Base-by-base conservation (phyloP, 2,329 filamentous ascomycete genomes). In the Shiraia sp. region DNA sequence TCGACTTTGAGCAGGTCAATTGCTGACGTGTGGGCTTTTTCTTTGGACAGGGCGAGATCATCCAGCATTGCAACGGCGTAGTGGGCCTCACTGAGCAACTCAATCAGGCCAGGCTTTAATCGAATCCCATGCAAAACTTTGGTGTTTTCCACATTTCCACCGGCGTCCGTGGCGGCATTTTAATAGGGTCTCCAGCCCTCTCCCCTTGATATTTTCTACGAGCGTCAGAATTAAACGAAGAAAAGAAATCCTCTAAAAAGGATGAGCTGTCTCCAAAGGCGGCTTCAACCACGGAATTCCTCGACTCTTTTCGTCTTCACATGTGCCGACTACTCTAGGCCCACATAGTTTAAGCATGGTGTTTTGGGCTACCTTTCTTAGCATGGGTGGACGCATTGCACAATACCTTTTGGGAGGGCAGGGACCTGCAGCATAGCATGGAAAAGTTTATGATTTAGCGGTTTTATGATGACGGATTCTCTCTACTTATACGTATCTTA, bases 1-100 rank as follows among this genome's bases (percentile, higher is more conserved):
- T 61, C 42, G 62, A 66, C 48, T 63, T 66, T 45, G 56, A 61
- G 51, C 59, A 62, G 48, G 57, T 67, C 59, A 69, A 66, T 51
- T 68, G 65, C 61, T 70, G 55, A 69, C 63, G 46, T 31, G 35
- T 53, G 37, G 53, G 39, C 31, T 51, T 54, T 40, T 51, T 47
- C 28, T 53, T 37, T 19, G 12, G 32, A 32, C 61, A 67, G 64
- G 63, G 58, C 49, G 59, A 63, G 51, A 45, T 54, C 32, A 47
- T 55, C 35, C 51, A 53, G 40, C 51, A 54, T 46, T 52, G 45
- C 45, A 63, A 62, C 43, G 39, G 50, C 42, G 47, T 66, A 46
- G 40, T 59, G 40, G 60, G 53, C 39, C 41, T 66, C 47, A 51
- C 51, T 36, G 63, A 68, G 45, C 63, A 66, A 36, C 57, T 66